Conservation (phyloP, 2,329 filamentous ascomycete species). For the Colletotrichum neosansevieriae region DNA sequence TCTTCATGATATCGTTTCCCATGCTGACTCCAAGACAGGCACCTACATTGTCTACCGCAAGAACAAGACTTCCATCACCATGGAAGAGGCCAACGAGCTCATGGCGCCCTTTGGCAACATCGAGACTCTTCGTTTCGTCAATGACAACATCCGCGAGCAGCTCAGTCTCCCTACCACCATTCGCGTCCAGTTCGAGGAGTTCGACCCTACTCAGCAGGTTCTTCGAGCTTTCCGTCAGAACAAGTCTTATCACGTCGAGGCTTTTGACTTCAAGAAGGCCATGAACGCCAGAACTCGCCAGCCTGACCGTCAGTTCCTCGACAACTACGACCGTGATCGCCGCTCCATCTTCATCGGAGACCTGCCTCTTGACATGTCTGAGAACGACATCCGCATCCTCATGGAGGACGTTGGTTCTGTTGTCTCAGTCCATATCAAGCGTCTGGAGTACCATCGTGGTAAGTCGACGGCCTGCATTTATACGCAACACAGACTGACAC, state of each 20-base stretch:
- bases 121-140: slow-evolving; percentile 47
- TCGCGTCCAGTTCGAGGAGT: slow-evolving; percentile 63
- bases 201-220: slow-evolving; percentile 64
- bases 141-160: slow-evolving; percentile 47
- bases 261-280: slow-evolving; percentile 46
- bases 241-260: slow-evolving; percentile 46
- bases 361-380: slow-evolving; percentile 53
- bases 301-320: slow-evolving; percentile 44
- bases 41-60: slow-evolving; percentile 61
- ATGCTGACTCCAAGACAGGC: slow-evolving; percentile 53
- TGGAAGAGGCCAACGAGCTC: slow-evolving; percentile 58
- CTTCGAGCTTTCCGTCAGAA: slow-evolving; percentile 55
- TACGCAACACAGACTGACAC: slow-evolving; percentile 1
- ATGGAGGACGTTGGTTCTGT: slow-evolving; percentile 55
- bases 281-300: slow-evolving; percentile 35
- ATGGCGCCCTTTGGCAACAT: slow-evolving; percentile 60
- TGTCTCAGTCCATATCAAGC: slow-evolving; percentile 47
- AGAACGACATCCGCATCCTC: slow-evolving; percentile 52
- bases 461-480: background rate
- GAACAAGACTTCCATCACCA: slow-evolving; percentile 51
- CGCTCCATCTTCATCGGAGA: slow-evolving; percentile 63
- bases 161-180: slow-evolving; percentile 53
- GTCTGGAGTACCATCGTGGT: slow-evolving; percentile 30
- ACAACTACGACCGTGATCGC: slow-evolving; percentile 56
- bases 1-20: background rate